Evolutionary conservation across 2,329 filamentous ascomycete species (phyloP).

Genomic region (Blumeria hordei): DNA sequence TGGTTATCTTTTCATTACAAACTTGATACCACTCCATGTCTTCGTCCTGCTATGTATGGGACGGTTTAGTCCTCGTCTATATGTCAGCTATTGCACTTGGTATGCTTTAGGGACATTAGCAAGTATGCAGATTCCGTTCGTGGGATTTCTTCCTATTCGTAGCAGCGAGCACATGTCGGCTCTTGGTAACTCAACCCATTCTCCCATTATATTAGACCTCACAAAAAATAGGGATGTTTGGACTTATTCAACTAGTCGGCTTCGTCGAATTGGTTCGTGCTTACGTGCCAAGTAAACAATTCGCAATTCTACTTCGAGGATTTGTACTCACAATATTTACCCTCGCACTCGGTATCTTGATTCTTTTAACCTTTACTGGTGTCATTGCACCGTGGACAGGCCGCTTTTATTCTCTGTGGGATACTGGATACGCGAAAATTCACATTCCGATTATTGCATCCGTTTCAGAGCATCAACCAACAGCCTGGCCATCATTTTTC

Average conservation of each 20-base stretch:
- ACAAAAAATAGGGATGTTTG: constrained; percentile 52
- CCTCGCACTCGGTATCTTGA: constrained; percentile 48
- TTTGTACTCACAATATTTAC: constrained; percentile 53
- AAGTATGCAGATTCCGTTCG: constrained; percentile 98
- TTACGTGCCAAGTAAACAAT: constrained; percentile 80
- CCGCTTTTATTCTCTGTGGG: constrained; percentile 98
- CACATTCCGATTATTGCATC: constrained; percentile 98
- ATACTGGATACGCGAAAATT: constrained; percentile 95
- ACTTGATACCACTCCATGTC: constrained; percentile 77
- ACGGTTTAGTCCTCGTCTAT: constrained; percentile 76
- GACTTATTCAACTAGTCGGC: constrained; percentile 75
- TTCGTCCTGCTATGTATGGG: constrained; percentile 95
- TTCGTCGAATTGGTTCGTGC: constrained; percentile 77
- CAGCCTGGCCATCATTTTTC: constrained; percentile 97
- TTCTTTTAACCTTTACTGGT: constrained; percentile 68
- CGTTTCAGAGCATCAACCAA: constrained; percentile 98
- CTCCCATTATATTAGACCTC: constrained; percentile 2
- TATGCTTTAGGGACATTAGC: constrained; percentile 87
- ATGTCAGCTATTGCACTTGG: constrained; percentile 96
- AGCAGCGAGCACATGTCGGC: constrained; percentile 98
- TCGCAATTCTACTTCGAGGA: constrained; percentile 66
- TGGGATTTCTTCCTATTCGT: constrained; percentile 85
- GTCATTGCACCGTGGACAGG: constrained; percentile 95
- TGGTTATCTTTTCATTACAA: constrained; percentile 98
- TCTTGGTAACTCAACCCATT: constrained; percentile 35